These are phyloP conservation scores for Cercospora sp. DNA, from an alignment of 2,329 filamentous ascomycete species.

Conservation along the genomic window DNA sequence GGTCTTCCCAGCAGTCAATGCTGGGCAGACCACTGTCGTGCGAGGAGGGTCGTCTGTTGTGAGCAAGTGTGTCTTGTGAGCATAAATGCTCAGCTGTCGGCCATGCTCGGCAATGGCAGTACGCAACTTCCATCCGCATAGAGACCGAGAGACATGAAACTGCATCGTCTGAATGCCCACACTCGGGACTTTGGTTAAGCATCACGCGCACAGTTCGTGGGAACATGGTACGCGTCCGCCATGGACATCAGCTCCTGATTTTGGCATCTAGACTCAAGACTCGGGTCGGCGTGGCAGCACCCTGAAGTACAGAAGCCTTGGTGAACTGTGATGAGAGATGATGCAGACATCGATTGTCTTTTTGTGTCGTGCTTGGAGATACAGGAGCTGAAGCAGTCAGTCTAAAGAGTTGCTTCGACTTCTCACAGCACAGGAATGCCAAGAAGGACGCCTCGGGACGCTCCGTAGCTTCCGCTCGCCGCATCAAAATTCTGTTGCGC, in stretches of 20 bases:
- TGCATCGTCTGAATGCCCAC: neutral
- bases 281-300: neutral
- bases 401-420: neutral
- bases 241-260: neutral
- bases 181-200: neutral
- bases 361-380: neutral
- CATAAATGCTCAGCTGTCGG: neutral
- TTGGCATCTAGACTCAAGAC: neutral
- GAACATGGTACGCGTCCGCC: neutral
- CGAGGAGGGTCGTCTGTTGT: neutral
- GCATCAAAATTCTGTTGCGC: slow-evolving; percentile 11
- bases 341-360: neutral
- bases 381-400: too few species aligned
- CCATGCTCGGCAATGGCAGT: neutral
- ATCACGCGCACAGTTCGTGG: neutral
- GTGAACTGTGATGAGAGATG: neutral
- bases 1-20: neutral
- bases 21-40: neutral
- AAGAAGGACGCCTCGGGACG: neutral
- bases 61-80: neutral
- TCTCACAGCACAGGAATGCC: too few species aligned
- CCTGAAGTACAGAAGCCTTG: neutral
- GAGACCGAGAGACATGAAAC: neutral
- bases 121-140: neutral
- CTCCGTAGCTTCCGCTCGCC: neutral